Percentiles rank a stretch among this genome's conserved stretches.
phyloP scores from a whole-genome alignment of 371 early-diverging fungal genomes.

The Rhizopus delemar region DNA sequence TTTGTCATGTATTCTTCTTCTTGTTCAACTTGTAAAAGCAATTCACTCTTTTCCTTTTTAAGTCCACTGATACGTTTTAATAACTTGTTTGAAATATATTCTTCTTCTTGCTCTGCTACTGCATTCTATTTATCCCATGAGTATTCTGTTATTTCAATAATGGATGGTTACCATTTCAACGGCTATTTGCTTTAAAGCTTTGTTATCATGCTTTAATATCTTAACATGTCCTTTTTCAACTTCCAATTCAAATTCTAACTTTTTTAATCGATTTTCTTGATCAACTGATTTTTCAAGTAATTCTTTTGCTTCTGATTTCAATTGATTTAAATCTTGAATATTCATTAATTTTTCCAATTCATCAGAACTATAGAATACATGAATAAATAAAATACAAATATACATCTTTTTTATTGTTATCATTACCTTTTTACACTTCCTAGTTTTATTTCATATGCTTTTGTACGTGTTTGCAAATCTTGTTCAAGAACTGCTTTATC shows the following conservation, averaged over 20 bases:
- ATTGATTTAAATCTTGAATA: slow-evolving; percentile 34
- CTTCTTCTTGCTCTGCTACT: slow-evolving; percentile 72
- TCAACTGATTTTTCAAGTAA: slow-evolving; percentile 42
- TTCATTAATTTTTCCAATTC: slow-evolving; percentile 31
- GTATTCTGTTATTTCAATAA: too few relatives aligned
- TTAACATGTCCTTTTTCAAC: slow-evolving; percentile 72
- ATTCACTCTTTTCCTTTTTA: slow-evolving; percentile 70
- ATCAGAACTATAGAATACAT: slow-evolving; percentile 1
- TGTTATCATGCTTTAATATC: slow-evolving; percentile 68
- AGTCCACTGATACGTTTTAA: slow-evolving; percentile 66
- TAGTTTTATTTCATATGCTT: slow-evolving; percentile 37
- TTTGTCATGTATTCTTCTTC: slow-evolving; percentile 78
- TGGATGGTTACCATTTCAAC: slow-evolving; percentile 57
- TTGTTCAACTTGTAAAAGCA: slow-evolving; percentile 68
- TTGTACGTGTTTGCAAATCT: slow-evolving; percentile 45
- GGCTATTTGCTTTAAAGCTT: slow-evolving; percentile 58
- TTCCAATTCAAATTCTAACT: slow-evolving; percentile 65
- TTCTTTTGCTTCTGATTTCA: slow-evolving; percentile 41
- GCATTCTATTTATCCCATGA: slow-evolving; percentile 41
- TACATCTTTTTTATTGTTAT: neutral
- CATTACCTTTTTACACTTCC: slow-evolving; percentile 27
- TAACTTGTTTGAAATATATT: slow-evolving; percentile 67
- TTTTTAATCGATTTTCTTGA: slow-evolving; percentile 56
- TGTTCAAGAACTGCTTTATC: slow-evolving; percentile 49
- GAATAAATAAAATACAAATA: neutral